phyloP scores from a whole-genome alignment of 2,329 filamentous ascomycete genomes.

The Balansia obtecta region DNA sequence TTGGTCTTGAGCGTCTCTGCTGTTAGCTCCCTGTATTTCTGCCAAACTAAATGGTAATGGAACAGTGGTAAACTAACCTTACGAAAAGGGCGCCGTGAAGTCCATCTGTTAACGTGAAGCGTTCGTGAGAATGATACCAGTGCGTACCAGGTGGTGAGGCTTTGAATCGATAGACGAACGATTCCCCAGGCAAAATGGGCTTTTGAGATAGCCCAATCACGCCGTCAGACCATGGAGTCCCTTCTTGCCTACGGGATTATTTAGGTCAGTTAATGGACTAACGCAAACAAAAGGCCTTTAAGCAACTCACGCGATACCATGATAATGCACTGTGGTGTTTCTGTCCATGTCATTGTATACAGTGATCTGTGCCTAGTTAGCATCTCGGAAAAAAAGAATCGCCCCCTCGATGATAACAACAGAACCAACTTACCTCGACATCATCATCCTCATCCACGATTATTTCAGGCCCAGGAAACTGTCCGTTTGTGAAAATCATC shows the following conservation, averaged over 20 bases:
- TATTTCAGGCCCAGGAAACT: conserved; percentile 8
- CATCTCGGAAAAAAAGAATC: too few relatives aligned
- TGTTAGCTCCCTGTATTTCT: neutral
- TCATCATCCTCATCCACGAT: conserved; percentile 9
- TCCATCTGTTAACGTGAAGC: conserved; percentile 8
- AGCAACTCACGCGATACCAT: conserved; percentile 10
- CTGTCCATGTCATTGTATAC: conserved; percentile 17
- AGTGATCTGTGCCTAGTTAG: conserved; percentile 1
- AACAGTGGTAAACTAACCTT: too few relatives aligned
- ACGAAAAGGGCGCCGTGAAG: conserved; percentile 5
- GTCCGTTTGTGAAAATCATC: conserved; percentile 8
- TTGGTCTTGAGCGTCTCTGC: neutral
- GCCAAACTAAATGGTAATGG: neutral
- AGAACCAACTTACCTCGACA: neutral
- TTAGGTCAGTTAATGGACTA: neutral
- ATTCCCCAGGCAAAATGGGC: conserved; percentile 22
- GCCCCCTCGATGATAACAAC: too few relatives aligned
- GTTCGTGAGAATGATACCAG: conserved; percentile 6
- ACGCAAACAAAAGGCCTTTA: neutral
- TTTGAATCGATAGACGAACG: conserved; percentile 21
- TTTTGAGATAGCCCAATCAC: conserved; percentile 30
- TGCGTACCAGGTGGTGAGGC: conserved; percentile 7
- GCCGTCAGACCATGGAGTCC: conserved; percentile 32
- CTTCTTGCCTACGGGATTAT: neutral
- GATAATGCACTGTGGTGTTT: conserved; percentile 19